Evolutionary conservation across 129 eudicot species (phyloP), one percentile per base, ranked within the genome.

Genomic region (Saussurea involucrata): DNA sequence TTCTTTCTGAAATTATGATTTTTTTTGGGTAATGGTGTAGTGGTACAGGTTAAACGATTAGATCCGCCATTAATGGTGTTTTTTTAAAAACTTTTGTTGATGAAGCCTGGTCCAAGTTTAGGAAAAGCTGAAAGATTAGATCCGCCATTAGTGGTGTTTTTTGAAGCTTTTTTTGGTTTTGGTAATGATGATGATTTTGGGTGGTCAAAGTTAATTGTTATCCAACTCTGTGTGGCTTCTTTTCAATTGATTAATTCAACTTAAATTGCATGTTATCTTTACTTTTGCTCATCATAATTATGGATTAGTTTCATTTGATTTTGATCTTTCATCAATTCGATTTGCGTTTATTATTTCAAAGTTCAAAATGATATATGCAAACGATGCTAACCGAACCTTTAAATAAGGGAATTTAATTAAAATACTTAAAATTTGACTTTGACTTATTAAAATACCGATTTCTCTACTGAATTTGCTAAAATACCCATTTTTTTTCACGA

Each of bases 141-240:
- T 73, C 75, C 61, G 69, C 80, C 75, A 73, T 74, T 71, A 79
- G 61, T 79, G 83, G 77, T 79, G 77, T 71, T 81, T 81, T 74
- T 80, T 80, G 80, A 67, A 74, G 84, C 75, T 74, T 81, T 53
- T 46, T 53, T 73, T 73, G 68, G 46, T 80, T 73, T 74, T 74
- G 66, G 70, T 81, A 80, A 80, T 69, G 66, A 66, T 76, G 77
- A 34, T 74, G 67, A 74, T 40, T 22, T 42, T 75, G 27, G 28
- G 9, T 55, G 68, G 83, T 32, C 31, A 78, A 71, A 67, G 72
- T 11, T 18, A 20, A 20, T 60, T 21, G 27, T 60, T 21, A 18
- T 21, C 27, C 27, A 22, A 60, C 25, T 53, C 22, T 53, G 7
- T 53, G 61, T 53, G 65, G 25, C 27, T 60, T 60, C 6, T 18